Base-by-base conservation (phyloP, 2,329 filamentous ascomycete genomes). In the Aspergillus hortae region DNA sequence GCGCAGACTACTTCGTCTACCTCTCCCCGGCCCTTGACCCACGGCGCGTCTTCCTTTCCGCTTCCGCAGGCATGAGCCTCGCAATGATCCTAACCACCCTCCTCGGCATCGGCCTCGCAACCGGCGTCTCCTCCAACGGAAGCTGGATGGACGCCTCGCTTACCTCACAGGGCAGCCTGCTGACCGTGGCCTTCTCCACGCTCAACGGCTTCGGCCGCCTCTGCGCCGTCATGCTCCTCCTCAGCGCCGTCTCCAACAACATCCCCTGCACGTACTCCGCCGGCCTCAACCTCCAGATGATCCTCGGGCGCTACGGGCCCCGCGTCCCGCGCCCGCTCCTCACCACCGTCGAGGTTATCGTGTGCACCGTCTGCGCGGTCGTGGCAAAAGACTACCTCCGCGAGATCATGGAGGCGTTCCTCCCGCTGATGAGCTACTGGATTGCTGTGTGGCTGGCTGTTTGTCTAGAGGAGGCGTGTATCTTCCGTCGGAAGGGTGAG, bases 351-450 rank as follows among this genome's bases (percentile, higher is more conserved):
- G 67, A 67, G 35, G 72, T 70, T 1, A 47, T 71, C 30, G 62
- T 76, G n/a, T 72, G 74, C 52, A 65, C 72, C 5, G 67, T 69
- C 17, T 75, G 71, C 52, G 72, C 70, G 3, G 63, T 75, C 46
- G 70, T 68, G 9, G 74, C 73, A 0, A 69, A 69, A 4, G 67
- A 72, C 42, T 61, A 68, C 41, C 62, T 77, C 1, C 74, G 70
- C 50, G 64, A 69, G 30, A 69, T 76, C 44, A 73, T 76, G 49
- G 64, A 73, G 54, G 67, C 73, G 45, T 76, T 76, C 52, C 61
- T 77, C 21, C 69, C 73, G 11, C 55, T 77, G 11, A 76, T 77
- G 62, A 69, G 71, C 14, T 77, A 77, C 56, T 77, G 74, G 74
- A 61, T 73, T 5, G 64, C 64, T 19, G 67, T 69, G 15, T 76